These are phyloP conservation scores for Colletotrichum noveboracense DNA, from an alignment of 2,329 filamentous ascomycete species.

Conservation along the genomic window DNA sequence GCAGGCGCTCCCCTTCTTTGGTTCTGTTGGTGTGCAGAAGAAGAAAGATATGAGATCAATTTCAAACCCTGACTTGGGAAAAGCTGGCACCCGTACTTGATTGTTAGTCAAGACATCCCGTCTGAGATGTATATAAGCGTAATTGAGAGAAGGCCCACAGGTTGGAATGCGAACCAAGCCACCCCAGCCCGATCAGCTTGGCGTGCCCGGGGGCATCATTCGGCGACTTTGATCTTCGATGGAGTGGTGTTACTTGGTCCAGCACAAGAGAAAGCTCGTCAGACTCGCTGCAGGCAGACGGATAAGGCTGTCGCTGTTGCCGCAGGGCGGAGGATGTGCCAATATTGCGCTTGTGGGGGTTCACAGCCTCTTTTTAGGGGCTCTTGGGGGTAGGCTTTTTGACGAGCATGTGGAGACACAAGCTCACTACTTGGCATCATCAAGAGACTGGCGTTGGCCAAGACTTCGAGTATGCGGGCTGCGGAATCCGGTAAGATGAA, in stretches of 20 bases:
- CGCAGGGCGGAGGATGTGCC: neutral
- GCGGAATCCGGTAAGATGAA: neutral
- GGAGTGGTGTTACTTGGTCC: neutral
- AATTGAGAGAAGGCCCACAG: neutral
- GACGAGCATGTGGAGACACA: neutral
- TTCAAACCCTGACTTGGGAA: neutral
- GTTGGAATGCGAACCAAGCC: neutral
- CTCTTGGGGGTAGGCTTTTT: neutral
- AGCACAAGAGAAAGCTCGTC: neutral
- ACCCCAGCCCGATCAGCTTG: neutral
- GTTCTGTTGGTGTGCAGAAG: neutral
- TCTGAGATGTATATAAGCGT: neutral
- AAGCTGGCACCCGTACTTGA: neutral
- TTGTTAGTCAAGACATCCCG: neutral
- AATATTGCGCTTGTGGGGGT: neutral
- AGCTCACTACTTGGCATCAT: neutral
- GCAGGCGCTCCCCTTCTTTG: neutral
- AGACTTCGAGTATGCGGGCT: neutral
- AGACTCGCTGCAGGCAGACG: neutral
- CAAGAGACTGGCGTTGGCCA: neutral
- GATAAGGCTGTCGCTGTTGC: neutral
- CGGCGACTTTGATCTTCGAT: neutral
- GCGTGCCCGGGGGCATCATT: neutral
- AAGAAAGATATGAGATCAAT: neutral
- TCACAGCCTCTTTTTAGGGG: constrained; percentile 9